Evolutionary conservation across 768 basidiomycete genomes (phyloP).

Genomic region (Hericium coralloides): DNA sequence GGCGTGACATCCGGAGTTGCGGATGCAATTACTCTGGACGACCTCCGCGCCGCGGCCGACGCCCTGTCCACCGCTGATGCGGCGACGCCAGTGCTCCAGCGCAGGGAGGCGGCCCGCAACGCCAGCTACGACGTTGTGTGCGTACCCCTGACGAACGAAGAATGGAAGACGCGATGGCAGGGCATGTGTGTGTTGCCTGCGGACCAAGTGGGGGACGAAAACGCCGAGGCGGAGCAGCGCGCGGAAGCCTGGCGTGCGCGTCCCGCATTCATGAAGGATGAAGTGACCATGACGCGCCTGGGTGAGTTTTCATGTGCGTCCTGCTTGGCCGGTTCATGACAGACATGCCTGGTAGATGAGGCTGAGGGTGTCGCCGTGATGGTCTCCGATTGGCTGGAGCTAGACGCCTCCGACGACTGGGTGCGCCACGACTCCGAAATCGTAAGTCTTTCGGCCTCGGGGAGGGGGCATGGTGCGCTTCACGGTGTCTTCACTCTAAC

Average conservation of each 20-base stretch:
- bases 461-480: not conserved
- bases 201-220: conserved; percentile 28
- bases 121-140: conserved; percentile 73
- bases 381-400: conserved; percentile 90
- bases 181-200: conserved; percentile 73
- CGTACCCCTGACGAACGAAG: conserved; percentile 80
- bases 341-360: conserved; percentile 43
- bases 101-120: conserved; percentile 41
- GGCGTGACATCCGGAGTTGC: conserved; percentile 18
- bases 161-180: conserved; percentile 85
- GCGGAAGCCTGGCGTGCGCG: conserved; percentile 86
- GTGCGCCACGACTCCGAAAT: conserved; percentile 94
- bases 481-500: not conserved
- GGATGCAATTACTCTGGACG: conserved; percentile 5
- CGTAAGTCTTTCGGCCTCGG: conserved; percentile 37
- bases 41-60: conserved; percentile 1
- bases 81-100: conserved; percentile 39
- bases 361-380: conserved; percentile 64
- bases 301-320: conserved; percentile 40
- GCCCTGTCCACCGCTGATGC: conserved; percentile 4
- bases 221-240: conserved; percentile 40
- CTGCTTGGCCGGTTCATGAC: not conserved
- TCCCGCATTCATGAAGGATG: conserved; percentile 70
- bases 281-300: conserved; percentile 85
- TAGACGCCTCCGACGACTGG: conserved; percentile 89